These are phyloP conservation scores for Pelargonium australe DNA, from an alignment of 441 rosid genomes.

Conservation along the genomic window DNA sequence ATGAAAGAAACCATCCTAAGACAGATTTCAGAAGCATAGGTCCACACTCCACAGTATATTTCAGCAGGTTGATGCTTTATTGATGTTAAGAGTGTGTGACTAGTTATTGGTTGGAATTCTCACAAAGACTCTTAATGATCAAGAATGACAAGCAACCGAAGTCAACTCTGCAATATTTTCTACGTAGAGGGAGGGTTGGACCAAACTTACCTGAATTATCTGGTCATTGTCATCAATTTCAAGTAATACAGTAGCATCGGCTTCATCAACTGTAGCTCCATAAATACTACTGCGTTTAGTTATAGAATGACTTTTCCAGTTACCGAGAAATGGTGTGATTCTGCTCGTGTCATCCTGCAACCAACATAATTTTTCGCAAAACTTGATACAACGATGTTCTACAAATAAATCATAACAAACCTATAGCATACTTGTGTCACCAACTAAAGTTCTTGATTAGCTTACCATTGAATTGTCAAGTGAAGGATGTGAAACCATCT, in stretches of 20 bases:
- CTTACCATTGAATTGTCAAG: conserved; percentile 37
- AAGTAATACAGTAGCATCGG: conserved; percentile 47
- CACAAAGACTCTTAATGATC: conserved; percentile 10
- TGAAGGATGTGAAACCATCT: conserved; percentile 37
- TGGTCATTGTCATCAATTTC: conserved; percentile 59
- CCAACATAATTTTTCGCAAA: conserved; percentile 2
- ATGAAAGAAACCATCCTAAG: not conserved
- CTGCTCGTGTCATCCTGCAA: conserved; percentile 43
- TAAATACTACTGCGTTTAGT: conserved; percentile 86
- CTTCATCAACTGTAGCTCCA: conserved; percentile 74
- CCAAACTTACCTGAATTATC: conserved; percentile 49
- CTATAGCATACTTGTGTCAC: too few species aligned
- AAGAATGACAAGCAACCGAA: not conserved
- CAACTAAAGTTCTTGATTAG: too few species aligned
- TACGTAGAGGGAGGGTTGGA: not conserved
- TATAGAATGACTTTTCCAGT: conserved; percentile 75
- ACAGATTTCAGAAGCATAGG: not conserved
- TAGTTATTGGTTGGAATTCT: not conserved
- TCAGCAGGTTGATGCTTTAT: not conserved
- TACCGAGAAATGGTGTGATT: conserved; percentile 67
- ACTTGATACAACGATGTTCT: not conserved
- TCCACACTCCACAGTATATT: not conserved
- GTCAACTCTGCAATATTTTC: not conserved
- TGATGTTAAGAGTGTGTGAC: not conserved
- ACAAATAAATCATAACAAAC: not conserved